phyloP scores from a whole-genome alignment of 768 basidiomycete species.

The Podaxis sp. region DNA sequence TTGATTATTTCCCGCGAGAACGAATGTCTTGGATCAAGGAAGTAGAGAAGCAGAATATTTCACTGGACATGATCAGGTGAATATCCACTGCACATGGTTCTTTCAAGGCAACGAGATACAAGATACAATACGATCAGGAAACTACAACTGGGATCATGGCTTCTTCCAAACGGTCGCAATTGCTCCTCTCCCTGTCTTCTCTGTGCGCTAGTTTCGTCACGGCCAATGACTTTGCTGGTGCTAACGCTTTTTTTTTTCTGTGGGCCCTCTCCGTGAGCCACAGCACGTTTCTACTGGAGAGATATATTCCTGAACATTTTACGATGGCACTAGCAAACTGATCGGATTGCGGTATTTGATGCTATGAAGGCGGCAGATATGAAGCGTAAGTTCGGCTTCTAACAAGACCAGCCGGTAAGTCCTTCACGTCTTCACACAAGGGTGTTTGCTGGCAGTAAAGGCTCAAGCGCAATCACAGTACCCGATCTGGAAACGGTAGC shows the following conservation, averaged over 20 bases:
- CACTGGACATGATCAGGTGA: constrained; percentile 5
- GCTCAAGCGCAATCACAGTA: constrained; percentile 23
- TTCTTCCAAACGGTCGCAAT: not conserved
- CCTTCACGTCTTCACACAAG: constrained; percentile 24
- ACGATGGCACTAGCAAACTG: constrained; percentile 15
- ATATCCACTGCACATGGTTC: constrained; percentile 8
- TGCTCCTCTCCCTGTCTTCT: constrained; percentile 12
- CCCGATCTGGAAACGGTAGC: constrained; percentile 25
- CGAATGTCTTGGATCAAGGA: not conserved
- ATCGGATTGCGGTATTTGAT: constrained; percentile 20
- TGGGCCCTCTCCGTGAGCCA: constrained; percentile 23
- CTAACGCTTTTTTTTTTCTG: constrained; percentile 27
- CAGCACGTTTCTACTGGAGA: not conserved
- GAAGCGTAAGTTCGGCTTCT: constrained; percentile 15
- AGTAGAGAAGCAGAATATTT: constrained; percentile 1
- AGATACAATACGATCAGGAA: not conserved
- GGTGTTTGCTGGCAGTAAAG: constrained; percentile 23
- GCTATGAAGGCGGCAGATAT: constrained; percentile 22
- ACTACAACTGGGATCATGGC: not conserved
- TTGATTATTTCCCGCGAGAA: not conserved
- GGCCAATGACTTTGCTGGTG: constrained; percentile 28
- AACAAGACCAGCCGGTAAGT: constrained; percentile 11
- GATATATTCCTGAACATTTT: not conserved
- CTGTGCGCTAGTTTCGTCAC: constrained; percentile 15
- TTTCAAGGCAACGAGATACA: not conserved